Evolutionary conservation across 805 yeast species (phyloP), one percentile per base, ranked within the genome.

Genomic region (Sugiyamaella boreocaroliniensis): DNA sequence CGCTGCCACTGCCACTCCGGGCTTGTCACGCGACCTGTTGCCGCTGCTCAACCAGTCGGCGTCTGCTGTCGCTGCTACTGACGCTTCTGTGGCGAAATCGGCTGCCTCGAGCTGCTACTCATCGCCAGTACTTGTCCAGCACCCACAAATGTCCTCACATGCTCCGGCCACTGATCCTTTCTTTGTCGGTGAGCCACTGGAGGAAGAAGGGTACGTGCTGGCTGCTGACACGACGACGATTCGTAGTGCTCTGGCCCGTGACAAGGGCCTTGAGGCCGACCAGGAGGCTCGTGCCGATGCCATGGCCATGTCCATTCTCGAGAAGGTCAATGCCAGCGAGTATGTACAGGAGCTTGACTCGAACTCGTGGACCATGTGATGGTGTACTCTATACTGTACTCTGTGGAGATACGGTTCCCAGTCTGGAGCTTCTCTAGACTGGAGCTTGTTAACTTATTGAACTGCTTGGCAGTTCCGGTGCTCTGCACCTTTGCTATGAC

Each of bases 221-320:
- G 37, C 37, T 32, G 37, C 37, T 9, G 37, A 32, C 11, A 16
- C 20, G 45, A 29, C 19, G 48, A 14, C 50, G 41, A 50, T 22
- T 16, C 29, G 29, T 20, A 32, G 4, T 9, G 22, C 40, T 29
- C 32, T 29, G 42, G 43, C 46, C 29, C 37, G 43, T 12, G 19
- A 10, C 45, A 29, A 22, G 42, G 37, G 14, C 43, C 48, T 34
- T 16, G 56, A 52, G 34, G 63, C 52, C 32, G 60, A 54, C 16
- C 45, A 40, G 32, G 67, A 59, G 40, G 60, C 55, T 20, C 55
- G 44, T 6, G 69, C 69, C 42, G 71, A 67, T 50, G 65, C 61
- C 45, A 68, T 67, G 65, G 71, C 71, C 20, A 62, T 61, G 59
- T 53, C 62, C 32, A 68, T 68, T 49, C 56, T 68, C 45, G 66